Percentiles rank a stretch among this genome's conserved stretches.
Conservation (phyloP, 345 rosid species). For the Melaleuca alternifolia region DNA sequence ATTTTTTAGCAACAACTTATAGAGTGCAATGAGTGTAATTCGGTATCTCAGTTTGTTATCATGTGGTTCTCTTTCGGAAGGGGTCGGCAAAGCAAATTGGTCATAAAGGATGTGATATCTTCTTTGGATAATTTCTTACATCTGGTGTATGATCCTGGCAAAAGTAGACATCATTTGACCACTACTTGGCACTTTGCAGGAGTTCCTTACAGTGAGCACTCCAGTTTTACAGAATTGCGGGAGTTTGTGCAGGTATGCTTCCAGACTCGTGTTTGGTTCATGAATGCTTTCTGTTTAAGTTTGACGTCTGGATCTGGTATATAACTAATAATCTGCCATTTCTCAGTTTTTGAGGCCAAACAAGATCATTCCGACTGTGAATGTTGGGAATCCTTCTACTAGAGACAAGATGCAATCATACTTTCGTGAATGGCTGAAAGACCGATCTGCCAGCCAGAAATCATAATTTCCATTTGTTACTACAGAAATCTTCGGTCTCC, state of each 20-base stretch:
- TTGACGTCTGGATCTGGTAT: background rate
- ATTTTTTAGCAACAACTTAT: background rate
- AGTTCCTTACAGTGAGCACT: constrained; percentile 80
- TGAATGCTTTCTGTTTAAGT: background rate
- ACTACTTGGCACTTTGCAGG: constrained; percentile 24
- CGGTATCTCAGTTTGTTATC: background rate
- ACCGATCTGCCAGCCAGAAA: background rate
- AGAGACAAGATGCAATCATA: constrained; percentile 67
- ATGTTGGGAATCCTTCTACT: constrained; percentile 39
- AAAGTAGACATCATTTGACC: background rate
- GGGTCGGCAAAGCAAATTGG: background rate
- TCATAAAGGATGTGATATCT: background rate
- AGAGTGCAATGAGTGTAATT: background rate
- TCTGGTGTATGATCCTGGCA: background rate
- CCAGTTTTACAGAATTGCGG: constrained; percentile 63
- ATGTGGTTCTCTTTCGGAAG: background rate
- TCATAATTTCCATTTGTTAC: background rate
- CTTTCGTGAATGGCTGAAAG: constrained; percentile 60
- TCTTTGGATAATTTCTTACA: background rate
- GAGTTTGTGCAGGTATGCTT: constrained; percentile 60
- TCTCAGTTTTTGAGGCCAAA: constrained; percentile 58
- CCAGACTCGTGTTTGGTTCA: background rate
- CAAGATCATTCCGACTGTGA: constrained; percentile 77
- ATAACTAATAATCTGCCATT: background rate
- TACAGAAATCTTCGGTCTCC: background rate